Base-by-base conservation (phyloP, 192 early-diverging fungal genomes). In the Funneliformis mosseae region DNA sequence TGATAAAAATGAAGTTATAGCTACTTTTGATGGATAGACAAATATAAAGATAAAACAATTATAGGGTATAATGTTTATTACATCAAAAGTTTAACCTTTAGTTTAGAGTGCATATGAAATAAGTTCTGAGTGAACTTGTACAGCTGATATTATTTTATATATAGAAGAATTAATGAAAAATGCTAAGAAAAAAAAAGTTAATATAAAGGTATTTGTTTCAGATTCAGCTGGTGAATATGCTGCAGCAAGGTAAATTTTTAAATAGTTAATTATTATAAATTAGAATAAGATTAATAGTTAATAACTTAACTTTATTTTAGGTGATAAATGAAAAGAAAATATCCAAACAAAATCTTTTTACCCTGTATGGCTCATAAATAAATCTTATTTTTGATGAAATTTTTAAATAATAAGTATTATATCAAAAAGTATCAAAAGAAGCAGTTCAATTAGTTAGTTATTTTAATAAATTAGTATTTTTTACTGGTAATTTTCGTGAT, bases 151-250 rank as follows among this genome's bases (percentile, higher is more conserved):
- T 21, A 74, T 45, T 3, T 2, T 4, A 25, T 3, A 45, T 33
- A 50, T 74, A 21, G 38, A 28, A 74, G 4, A 25, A 45, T 14
- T 74, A 27, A 55, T 50, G 23, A 16, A 74, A 27, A 16, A 74
- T 59, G 48, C 46, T 33, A 8, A 74, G 55, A 6, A 73, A 21
- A 73, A 73, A 23, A 23, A 23, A 7, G 43, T 74, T 10, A 74
- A 74, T n/a, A 74, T 74, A 10, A 74, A 74, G n/a, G 43, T 21
- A 11, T 74, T 11, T 74, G 72, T 74, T 11, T 73, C 23, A 73
- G n/a, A 73, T 46, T 73, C 71, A 6, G 71, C 8, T 50, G 45
- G 21, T 25, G 11, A 74, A 27, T 74, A 74, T 71, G 69, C 18
- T 43, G 41, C 41, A 8, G 41, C 43, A 46, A 74, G 48, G 72